These are phyloP conservation scores for Bonia amplexicaulis DNA, from an alignment of 176 grass and related monocot species.

Conservation along the genomic window DNA sequence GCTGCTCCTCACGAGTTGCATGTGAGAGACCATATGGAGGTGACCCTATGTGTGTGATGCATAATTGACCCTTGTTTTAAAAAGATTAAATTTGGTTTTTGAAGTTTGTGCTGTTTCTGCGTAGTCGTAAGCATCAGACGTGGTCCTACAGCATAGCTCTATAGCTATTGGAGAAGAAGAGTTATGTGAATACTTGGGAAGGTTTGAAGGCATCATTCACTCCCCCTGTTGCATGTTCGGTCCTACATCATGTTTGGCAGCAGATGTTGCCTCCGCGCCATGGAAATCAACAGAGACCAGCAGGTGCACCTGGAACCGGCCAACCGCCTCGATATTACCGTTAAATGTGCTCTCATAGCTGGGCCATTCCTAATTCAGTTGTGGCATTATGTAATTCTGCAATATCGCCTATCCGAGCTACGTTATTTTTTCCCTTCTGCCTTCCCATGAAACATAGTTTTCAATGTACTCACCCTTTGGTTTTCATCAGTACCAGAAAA, in stretches of 20 bases:
- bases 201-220: too few species aligned
- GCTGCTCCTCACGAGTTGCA: slow-evolving; percentile 28
- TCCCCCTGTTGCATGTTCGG: too few species aligned
- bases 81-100: too few species aligned
- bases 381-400: slow-evolving; percentile 5
- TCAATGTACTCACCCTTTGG: background rate
- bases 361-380: background rate
- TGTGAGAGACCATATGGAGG: too few species aligned
- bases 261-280: slow-evolving; percentile 38
- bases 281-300: slow-evolving; percentile 41
- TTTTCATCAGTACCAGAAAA: background rate
- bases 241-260: too few species aligned
- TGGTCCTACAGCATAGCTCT: too few species aligned
- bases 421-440: background rate
- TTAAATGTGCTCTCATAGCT: background rate
- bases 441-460: background rate
- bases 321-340: slow-evolving; percentile 48
- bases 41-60: too few species aligned
- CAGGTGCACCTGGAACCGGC: slow-evolving; percentile 31
- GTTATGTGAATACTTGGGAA: too few species aligned
- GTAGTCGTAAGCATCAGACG: too few species aligned
- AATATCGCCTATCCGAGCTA: background rate
- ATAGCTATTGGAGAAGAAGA: too few species aligned
- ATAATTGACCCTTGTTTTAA: too few species aligned
- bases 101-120: too few species aligned